Evolutionary conservation across 192 early-diverging fungal species (phyloP), one percentile per base, ranked within the genome.

Genomic region (Coemansia sp.): DNA sequence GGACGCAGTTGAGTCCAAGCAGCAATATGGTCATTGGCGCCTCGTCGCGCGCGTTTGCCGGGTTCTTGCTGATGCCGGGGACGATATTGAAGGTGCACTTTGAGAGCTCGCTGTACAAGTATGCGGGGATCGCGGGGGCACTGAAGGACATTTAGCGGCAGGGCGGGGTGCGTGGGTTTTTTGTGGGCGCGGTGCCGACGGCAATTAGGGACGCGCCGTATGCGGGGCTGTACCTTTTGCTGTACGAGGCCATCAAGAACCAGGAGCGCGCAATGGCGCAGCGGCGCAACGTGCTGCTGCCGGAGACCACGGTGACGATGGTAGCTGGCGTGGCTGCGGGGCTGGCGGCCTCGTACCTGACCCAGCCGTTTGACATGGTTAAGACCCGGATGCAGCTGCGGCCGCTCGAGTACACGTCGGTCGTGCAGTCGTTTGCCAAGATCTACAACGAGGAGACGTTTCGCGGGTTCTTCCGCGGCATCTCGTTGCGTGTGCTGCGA

Each of bases 281-380:
- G 29, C 25, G 58, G 0, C 47, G 58, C 8, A 58, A 64, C 23
- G 25, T 82, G 41, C 57, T 62, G 17, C 35, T 84, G 30, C 71
- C 82, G 7, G 77, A 76, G 6, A 78, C 86, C 8, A 61, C 83
- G 1, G 79, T 85, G 52, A 83, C 82, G 9, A 86, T 87, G 60
- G 74, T 78, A 30, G 64, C 81, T 23, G 87, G 85, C 25, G 62
- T 90, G 7, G 39, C 82, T 5, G 84, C 85, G 4, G 90, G 94
- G 0, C 65, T 90, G 14, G 53, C 81, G 1, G 87, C 92, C 0
- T 91, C 92, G 28, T 75, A 82, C 8, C 41, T 90, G 29, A 97
- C 94, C 1, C 90, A 97, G 52, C 94, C 94, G 6, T 97, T 97
- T 64, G 94, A 97, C 50, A 82, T 95, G 81, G 67, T 94, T 38